phyloP scores from a whole-genome alignment of 2,329 filamentous ascomycete genomes.

The Aspergillus japonicus region DNA sequence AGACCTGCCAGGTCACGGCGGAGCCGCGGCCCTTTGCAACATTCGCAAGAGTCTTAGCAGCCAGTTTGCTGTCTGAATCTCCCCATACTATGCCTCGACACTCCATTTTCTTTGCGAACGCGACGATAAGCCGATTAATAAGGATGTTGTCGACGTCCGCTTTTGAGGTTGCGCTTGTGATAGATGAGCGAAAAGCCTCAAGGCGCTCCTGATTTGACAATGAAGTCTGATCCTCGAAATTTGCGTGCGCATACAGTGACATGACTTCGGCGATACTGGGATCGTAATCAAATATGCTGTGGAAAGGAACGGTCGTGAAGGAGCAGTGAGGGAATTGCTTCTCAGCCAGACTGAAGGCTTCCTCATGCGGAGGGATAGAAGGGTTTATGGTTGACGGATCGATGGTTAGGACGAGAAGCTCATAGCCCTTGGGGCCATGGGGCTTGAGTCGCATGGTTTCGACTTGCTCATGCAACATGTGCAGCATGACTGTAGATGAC shows the following conservation, averaged over 20 bases:
- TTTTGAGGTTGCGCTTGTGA: constrained; percentile 72
- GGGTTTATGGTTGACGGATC: constrained; percentile 36
- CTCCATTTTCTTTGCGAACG: constrained; percentile 57
- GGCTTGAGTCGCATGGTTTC: constrained; percentile 64
- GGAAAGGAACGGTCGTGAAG: constrained; percentile 64
- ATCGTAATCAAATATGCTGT: constrained; percentile 55
- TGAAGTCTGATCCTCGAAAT: constrained; percentile 28
- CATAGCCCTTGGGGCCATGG: constrained; percentile 63
- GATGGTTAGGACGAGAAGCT: constrained; percentile 52
- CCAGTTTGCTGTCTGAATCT: constrained; percentile 82
- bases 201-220: constrained; percentile 50
- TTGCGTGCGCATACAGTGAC: constrained; percentile 28
- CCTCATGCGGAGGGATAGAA: constrained; percentile 20
- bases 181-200: constrained; percentile 54
- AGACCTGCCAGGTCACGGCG: constrained; percentile 75
- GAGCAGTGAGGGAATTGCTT: constrained; percentile 64
- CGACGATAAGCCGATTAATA: constrained; percentile 68
- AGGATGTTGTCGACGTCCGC: constrained; percentile 72
- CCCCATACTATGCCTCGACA: constrained; percentile 77
- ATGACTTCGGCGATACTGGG: constrained; percentile 34
- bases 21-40: constrained; percentile 89
- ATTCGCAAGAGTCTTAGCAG: constrained; percentile 79
- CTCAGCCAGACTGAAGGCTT: constrained; percentile 50
- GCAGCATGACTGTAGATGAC: constrained; percentile 74
- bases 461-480: constrained; percentile 71